These are phyloP conservation scores for Trametes villosa DNA, from an alignment of 768 basidiomycete genomes.

Conservation along the genomic window DNA sequence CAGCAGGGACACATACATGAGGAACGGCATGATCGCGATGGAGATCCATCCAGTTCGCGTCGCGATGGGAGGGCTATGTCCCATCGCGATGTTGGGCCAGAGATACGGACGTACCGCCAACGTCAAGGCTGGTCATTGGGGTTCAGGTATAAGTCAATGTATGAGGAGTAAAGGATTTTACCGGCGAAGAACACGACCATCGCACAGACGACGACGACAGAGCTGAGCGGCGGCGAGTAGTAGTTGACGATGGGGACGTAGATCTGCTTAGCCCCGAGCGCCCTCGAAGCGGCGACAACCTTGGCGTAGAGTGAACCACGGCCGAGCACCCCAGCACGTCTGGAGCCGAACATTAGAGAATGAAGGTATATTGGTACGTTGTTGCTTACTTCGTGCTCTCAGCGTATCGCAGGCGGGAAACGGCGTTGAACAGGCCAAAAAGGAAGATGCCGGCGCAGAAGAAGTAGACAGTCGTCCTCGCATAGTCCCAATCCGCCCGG, in stretches of 20 bases:
- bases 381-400: not conserved
- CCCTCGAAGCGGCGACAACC: constrained; percentile 27
- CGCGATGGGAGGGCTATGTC: constrained; percentile 36
- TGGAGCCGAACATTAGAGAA: not conserved
- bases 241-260: constrained; percentile 27
- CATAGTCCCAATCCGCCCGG: constrained; percentile 39
- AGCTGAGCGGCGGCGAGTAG: constrained; percentile 38
- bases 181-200: constrained; percentile 34
- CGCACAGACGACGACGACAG: constrained; percentile 29
- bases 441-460: constrained; percentile 34
- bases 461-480: constrained; percentile 34
- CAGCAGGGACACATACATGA: constrained; percentile 31
- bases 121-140: constrained; percentile 23
- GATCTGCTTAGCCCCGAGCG: constrained; percentile 32
- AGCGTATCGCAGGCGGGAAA: not conserved
- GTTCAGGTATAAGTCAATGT: not conserved
- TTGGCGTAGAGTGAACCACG: constrained; percentile 15
- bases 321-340: not conserved
- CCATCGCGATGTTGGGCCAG: constrained; percentile 38
- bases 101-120: constrained; percentile 36
- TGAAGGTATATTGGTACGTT: not conserved
- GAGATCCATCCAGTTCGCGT: constrained; percentile 41
- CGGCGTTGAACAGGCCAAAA: not conserved
- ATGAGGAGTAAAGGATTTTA: constrained; percentile 6
- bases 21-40: constrained; percentile 42